Percentiles rank a stretch among this genome's conserved stretches.
Evolutionary conservation across 805 yeast genomes (phyloP).

Genomic region (Jamesozyma gamospora): DNA sequence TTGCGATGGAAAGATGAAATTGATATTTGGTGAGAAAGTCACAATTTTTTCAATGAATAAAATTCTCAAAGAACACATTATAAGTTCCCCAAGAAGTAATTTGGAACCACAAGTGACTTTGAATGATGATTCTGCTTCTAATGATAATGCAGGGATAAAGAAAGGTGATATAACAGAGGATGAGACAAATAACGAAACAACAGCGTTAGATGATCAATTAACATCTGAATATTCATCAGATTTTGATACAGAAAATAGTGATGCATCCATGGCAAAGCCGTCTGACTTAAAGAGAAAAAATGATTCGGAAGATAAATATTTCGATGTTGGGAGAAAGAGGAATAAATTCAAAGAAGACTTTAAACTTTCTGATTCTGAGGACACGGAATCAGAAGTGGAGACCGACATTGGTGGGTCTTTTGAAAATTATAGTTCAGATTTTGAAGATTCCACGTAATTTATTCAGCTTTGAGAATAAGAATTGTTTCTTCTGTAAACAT

Average conservation of each 20-base stretch:
- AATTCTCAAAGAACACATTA: slow-evolving; percentile 38
- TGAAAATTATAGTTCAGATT: too few relatives aligned
- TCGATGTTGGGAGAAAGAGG: neutral
- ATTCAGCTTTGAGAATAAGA: too few relatives aligned
- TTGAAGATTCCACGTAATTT: too few relatives aligned
- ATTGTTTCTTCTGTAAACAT: too few relatives aligned
- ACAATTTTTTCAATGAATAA: slow-evolving; percentile 51
- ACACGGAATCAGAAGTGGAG: too few relatives aligned
- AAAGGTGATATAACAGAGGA: too few relatives aligned
- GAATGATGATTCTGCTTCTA: neutral
- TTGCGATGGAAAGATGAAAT: slow-evolving; percentile 49
- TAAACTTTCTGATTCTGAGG: neutral
- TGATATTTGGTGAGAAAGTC: slow-evolving; percentile 51
- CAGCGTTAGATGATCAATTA: neutral
- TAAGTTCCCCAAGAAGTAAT: slow-evolving; percentile 12
- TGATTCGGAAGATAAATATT: neutral
- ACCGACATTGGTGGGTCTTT: too few relatives aligned
- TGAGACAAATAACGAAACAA: too few relatives aligned
- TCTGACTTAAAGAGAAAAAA: neutral
- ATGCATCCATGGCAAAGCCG: too few relatives aligned
- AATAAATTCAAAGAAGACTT: neutral
- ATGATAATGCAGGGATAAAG: too few relatives aligned
- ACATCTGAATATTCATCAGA: neutral
- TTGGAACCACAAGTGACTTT: neutral
- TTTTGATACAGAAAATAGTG: neutral